Conservation (phyloP, 352 stramenopile genomes). For the Bremia lactucae region DNA sequence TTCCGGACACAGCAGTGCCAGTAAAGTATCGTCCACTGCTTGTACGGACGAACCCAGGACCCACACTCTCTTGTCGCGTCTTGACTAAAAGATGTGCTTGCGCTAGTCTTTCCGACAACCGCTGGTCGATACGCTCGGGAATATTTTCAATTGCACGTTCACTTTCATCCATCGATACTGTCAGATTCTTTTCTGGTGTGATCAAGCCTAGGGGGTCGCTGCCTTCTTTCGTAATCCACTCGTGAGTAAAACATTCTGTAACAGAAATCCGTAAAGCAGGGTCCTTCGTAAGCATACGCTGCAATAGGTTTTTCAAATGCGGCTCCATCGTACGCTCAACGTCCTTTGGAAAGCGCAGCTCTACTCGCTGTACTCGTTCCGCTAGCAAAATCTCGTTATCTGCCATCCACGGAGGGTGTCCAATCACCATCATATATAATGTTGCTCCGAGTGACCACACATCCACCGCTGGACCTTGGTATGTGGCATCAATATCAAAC, state of each 20-base stretch:
- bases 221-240: slow-evolving; percentile 71
- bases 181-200: slow-evolving; percentile 27
- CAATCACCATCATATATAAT: slow-evolving; percentile 86
- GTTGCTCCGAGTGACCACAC: slow-evolving; percentile 87
- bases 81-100: slow-evolving; percentile 67
- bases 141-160: slow-evolving; percentile 62
- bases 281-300: slow-evolving; percentile 57
- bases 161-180: slow-evolving; percentile 70
- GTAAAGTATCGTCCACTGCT: slow-evolving; percentile 37
- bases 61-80: slow-evolving; percentile 40
- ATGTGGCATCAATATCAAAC: slow-evolving; percentile 73
- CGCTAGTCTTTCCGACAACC: slow-evolving; percentile 32
- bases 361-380: slow-evolving; percentile 76
- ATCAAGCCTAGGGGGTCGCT: slow-evolving; percentile 18
- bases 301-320: slow-evolving; percentile 41
- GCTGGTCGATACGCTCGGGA: slow-evolving; percentile 60
- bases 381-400: slow-evolving; percentile 85
- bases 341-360: slow-evolving; percentile 45
- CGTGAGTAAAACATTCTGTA: slow-evolving; percentile 57
- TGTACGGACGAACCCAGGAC: slow-evolving; percentile 31
- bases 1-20: slow-evolving; percentile 23
- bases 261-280: slow-evolving; percentile 47
- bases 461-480: slow-evolving; percentile 82
- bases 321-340: too few species aligned
- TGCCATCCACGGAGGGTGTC: slow-evolving; percentile 81